phyloP scores from a whole-genome alignment of 257 asterid genomes.

The Capsicum chinense region DNA sequence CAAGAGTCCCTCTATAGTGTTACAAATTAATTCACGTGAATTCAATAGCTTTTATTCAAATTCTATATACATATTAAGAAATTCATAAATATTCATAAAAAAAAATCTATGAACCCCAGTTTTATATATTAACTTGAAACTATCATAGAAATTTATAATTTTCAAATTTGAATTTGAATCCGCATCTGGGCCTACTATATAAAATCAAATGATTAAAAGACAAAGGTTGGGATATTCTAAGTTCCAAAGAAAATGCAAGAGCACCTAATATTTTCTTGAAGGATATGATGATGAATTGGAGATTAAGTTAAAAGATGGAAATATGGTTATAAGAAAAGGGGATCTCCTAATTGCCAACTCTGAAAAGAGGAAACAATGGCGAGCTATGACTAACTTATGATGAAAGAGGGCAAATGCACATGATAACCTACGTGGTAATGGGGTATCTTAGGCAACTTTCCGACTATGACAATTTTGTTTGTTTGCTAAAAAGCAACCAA shows the following conservation, averaged over 20 bases:
- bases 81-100: neutral
- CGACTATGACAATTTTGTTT: slow-evolving; percentile 27
- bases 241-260: slow-evolving; percentile 8
- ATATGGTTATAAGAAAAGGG: slow-evolving; percentile 9
- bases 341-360: neutral
- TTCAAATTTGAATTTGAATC: neutral
- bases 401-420: slow-evolving; percentile 31
- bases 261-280: neutral
- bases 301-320: neutral
- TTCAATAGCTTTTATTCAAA: neutral
- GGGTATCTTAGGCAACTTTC: slow-evolving; percentile 16
- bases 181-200: neutral
- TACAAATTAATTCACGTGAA: neutral
- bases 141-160: neutral
- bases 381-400: neutral
- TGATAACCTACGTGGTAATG: slow-evolving; percentile 28
- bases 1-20: neutral
- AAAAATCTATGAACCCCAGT: neutral
- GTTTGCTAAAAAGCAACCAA: slow-evolving; percentile 23
- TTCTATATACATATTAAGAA: neutral
- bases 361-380: neutral
- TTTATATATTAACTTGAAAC: neutral
- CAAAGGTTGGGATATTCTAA: slow-evolving; percentile 13
- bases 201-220: neutral
- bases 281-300: neutral